Base-by-base conservation (phyloP, 306 rosid species). In the Sphenostylis stenocarpa region DNA sequence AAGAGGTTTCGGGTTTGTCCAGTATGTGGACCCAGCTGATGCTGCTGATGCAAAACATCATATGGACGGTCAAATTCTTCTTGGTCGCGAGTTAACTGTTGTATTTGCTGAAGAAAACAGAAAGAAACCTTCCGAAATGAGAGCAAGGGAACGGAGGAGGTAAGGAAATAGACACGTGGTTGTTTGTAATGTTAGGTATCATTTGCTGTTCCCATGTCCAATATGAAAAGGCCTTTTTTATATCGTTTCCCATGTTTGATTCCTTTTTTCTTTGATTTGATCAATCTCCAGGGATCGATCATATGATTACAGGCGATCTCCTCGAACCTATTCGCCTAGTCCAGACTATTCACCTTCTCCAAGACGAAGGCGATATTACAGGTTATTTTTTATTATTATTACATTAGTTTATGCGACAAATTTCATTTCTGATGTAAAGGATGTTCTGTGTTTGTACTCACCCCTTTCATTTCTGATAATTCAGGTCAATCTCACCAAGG, bases 61-160 rank as follows among this genome's bases (percentile, higher is more conserved):
- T 63, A 80, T 92, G 92, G 97, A 93, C 67, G 96, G 94, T 67
- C 92, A 89, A 75, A 60, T 88, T 80, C 86, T 90, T 39, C 89
- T 86, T 29, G 93, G 96, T 20, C 94, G 92, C 34, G 96, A 92
- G 77, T 29, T 92, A 84, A 87, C 91, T 12, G 92, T 90, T 41
- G 94, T 92, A 29, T 88, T 88, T 85, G 97, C 96, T 2, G 96
- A 86, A 81, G 91, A 90, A 78, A 92, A 90, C 86, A 83, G 93
- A 77, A 88, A 92, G 88, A 90, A 86, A 55, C 96, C 97, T 67
- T 77, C 87, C 4, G 96, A 91, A 86, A 90, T 91, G 98, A 90
- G 96, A 78, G 87, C 88, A 49, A 86, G 92, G 77, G 92, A 91
- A 26, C 88, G 82, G 21, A 20, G 38, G 10, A 76, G 90, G 94